Evolutionary conservation across 2,329 filamentous ascomycete genomes (phyloP), one percentile per base, ranked within the genome.

Genomic region (Sclerotinia borealis): DNA sequence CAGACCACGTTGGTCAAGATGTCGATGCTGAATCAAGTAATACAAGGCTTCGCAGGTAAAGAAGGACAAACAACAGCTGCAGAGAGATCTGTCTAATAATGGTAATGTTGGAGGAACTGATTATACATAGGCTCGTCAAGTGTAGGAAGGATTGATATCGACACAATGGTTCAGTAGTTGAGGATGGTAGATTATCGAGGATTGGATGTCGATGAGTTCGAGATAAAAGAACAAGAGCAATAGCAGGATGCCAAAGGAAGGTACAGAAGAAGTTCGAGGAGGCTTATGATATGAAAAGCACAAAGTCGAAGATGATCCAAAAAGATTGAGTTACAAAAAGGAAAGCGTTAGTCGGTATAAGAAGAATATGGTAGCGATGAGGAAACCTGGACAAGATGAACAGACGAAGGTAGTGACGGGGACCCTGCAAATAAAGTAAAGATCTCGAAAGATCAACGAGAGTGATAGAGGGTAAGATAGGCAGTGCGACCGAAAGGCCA

Each of bases 51-150:
- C 59, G 66, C 49, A 64, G 61, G 39, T 63, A 76, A 72, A 69
- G 75, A 76, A 72, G 72, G 75, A 75, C 72, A 71, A 68, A 73
- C 72, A 71, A 72, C 72, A 72, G 73, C 70, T 72, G 72, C 68
- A 61, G 64, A 41, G 58, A 58, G 31, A 68, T 70, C 70, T 74
- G 71, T 75, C 73, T 75, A 73, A 70, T 72, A 72, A 63, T 63
- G 67, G 68, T 70, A 68, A 51, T 61, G 41, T 63, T 66, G 68
- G 59, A 63, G 58, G 62, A 52, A 69, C 65, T 75, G 71, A 73
- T 74, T 71, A 73, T 74, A 74, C 71, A 74, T 72, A 68, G 64
- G 64, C 67, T 71, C 59, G 65, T 67, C 59, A 63, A 63, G 54
- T 41, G 8, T 34, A 63, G 11, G 43, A 59, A 48, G n/a, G 51